A percentile compares a stretch with the other conserved stretches of the same genome.
Evolutionary conservation across 805 yeast genomes (phyloP).

Genomic region (Grigorovia yakushimaensis): DNA sequence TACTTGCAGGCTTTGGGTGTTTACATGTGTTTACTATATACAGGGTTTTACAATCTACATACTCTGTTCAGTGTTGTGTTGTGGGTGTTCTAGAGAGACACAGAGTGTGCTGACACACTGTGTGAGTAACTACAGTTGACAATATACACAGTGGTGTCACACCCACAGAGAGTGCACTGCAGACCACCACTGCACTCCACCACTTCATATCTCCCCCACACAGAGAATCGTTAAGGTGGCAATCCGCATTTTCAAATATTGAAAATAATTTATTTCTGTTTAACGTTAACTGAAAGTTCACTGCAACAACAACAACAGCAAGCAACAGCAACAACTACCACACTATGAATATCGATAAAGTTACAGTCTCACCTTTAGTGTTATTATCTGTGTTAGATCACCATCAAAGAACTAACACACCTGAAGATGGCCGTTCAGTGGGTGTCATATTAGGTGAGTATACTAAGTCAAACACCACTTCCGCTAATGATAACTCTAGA

Average conservation of each 20-base stretch:
- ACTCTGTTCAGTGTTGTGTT: too few relatives aligned
- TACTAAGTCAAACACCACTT: slow-evolving; percentile 22
- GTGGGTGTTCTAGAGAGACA: too few relatives aligned
- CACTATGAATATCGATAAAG: slow-evolving; percentile 36
- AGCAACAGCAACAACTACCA: not conserved
- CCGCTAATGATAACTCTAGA: slow-evolving; percentile 8
- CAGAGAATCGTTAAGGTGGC: not conserved
- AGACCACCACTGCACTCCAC: too few relatives aligned
- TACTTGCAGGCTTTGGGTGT: too few relatives aligned
- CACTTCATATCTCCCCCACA: too few relatives aligned
- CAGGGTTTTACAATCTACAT: too few relatives aligned
- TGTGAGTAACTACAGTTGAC: too few relatives aligned
- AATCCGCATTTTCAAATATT: not conserved
- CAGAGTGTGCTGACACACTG: too few relatives aligned
- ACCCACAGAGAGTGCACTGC: too few relatives aligned
- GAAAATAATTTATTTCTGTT: not conserved
- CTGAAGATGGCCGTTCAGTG: slow-evolving; percentile 71
- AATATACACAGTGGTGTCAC: too few relatives aligned
- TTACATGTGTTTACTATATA: too few relatives aligned
- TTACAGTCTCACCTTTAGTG: slow-evolving; percentile 92
- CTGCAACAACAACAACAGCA: not conserved
- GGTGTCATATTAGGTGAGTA: slow-evolving; percentile 90
- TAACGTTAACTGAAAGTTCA: not conserved
- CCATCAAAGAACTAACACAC: slow-evolving; percentile 74
- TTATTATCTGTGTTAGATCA: slow-evolving; percentile 92